Evolutionary conservation across 768 basidiomycete species (phyloP), one percentile per base, ranked within the genome.

Genomic region (Pulveroboletus sp.): DNA sequence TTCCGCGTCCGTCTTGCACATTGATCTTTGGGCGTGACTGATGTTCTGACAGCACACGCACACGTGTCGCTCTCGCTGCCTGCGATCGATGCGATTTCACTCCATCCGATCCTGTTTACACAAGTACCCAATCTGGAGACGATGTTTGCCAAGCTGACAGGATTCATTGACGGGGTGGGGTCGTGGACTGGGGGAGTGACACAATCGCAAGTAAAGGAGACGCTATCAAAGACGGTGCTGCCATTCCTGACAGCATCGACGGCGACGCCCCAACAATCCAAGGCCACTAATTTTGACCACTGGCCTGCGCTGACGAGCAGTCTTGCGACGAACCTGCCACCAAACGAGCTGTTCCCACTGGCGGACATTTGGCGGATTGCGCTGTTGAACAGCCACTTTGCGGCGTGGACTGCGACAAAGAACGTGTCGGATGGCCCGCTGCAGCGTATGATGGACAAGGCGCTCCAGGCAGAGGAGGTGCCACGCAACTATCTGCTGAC

Each of bases 351-450:
- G 25, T 95, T 94, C 71, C 92, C 93, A 1, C 62, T 94, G 5
- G 77, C 84, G 11, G 93, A 95, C 60, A 73, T 94, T 55, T 89
- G 90, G 85, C 76, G 91, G 1, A 74, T 94, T 10, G 85, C 84
- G 0, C 63, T 90, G 16, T 77, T 94, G 19, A 84, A 90, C 63
- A 71, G 76, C 0, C 61, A 74, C 1, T 77, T 83, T 16, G 75
- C 78, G 0, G 62, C 66, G 1, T 87, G 80, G 82, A 69, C 64
- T 32, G 68, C 77, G 6, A 60, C 63, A 14, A 54, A 59, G 11
- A 49, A 49, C 4, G 60, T 59, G 6, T 47, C 68, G 8, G 60
- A 66, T 5, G 73, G 79, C 35, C 77, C 78, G 1, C 64, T 85
- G 12, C 56, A 60, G 8, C 20, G 70, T 6, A 69, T 87, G 44